Conservation (phyloP, 2,329 filamentous ascomycete species). For the Xylariaceae sp. region DNA sequence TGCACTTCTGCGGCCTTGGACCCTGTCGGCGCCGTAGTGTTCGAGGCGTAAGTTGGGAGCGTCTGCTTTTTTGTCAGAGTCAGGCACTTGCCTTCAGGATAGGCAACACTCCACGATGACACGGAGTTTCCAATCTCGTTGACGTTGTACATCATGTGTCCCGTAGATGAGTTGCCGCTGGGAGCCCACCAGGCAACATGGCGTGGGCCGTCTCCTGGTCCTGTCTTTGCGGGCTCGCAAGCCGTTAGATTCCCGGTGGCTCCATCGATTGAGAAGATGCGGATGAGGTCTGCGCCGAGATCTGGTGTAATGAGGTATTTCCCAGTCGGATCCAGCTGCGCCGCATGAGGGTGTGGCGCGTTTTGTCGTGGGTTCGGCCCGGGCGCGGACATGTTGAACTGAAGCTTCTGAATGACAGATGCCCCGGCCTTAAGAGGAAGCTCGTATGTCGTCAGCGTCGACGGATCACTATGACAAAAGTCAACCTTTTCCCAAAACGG, state of each 20-base stretch:
- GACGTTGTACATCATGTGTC: slow-evolving; percentile 34
- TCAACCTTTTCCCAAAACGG: slow-evolving; percentile 4
- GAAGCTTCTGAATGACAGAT: slow-evolving; percentile 31
- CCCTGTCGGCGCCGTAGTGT: slow-evolving; percentile 36
- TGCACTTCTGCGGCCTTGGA: slow-evolving; percentile 54
- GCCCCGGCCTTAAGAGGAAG: slow-evolving; percentile 30
- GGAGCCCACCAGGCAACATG: slow-evolving; percentile 48
- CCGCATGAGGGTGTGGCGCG: slow-evolving; percentile 50
- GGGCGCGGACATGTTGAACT: slow-evolving; percentile 36
- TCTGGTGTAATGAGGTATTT: slow-evolving; percentile 47
- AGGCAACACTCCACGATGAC: slow-evolving; percentile 44
- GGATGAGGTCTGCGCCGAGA: slow-evolving; percentile 50
- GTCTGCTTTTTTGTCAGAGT: slow-evolving; percentile 40
- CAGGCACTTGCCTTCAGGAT: slow-evolving; percentile 41
- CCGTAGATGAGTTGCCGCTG: slow-evolving; percentile 19
- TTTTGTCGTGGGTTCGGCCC: slow-evolving; percentile 50
- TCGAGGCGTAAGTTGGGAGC: slow-evolving; percentile 41
- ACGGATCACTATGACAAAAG: slow-evolving; percentile 31
- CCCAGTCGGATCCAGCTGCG: slow-evolving; percentile 44
- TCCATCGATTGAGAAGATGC: slow-evolving; percentile 47
- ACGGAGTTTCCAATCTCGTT: slow-evolving; percentile 48
- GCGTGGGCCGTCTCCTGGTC: slow-evolving; percentile 46
- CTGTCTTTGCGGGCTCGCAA: slow-evolving; percentile 37
- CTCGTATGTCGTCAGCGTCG: slow-evolving; percentile 39
- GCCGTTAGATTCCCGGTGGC: slow-evolving; percentile 39